Evolutionary conservation across 1,284 basidiomycete genomes (phyloP), one percentile per base, ranked within the genome.

Genomic region (Ustilago sp.): DNA sequence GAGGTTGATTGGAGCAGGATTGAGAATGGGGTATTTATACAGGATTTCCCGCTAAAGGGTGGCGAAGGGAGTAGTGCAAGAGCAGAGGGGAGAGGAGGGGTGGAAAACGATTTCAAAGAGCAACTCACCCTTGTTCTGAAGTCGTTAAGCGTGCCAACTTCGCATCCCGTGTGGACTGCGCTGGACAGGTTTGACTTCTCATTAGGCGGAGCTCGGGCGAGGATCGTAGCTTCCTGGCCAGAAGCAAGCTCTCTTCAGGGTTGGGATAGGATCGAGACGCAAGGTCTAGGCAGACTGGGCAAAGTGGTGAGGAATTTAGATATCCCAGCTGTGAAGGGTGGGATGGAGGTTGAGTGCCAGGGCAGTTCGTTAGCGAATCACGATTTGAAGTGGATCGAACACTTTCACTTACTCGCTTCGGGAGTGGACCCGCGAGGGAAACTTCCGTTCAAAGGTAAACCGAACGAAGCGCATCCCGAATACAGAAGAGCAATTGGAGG

Each of bases 1-100:
- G 74, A 58, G 4, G 67, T 80, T 34, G 84, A 86, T 66, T 86
- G 84, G 84, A 69, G 79, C 34, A 54, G 72, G 8, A 81, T 82
- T 48, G 84, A 86, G 52, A 86, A 86, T 58, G 77, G 79, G 36
- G 67, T 70, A 0, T 85, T 66, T 62, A 59, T 85, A 2, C 84
- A 85, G 35, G 84, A 85, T 41, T 84, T 85, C 50, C 82, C 80
- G 12, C 58, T 69, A 4, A 39, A 23, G 38, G 41, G n/a, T 23
- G 45, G 7, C 0, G n/a, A 13, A 32, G 15, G 28, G 23, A n/a
- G 28, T 50, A 17, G 31, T 15, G 28, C 23, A 28, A 28, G 28
- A 9, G 41, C 7, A 1, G 13, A 13, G 28, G 15, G 48, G 19
- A 23, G 11, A 28, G 45, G 23, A 5, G 15, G 48, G 7, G 48